phyloP scores from a whole-genome alignment of 176 grass and related monocot genomes.

The Carex parvula region DNA sequence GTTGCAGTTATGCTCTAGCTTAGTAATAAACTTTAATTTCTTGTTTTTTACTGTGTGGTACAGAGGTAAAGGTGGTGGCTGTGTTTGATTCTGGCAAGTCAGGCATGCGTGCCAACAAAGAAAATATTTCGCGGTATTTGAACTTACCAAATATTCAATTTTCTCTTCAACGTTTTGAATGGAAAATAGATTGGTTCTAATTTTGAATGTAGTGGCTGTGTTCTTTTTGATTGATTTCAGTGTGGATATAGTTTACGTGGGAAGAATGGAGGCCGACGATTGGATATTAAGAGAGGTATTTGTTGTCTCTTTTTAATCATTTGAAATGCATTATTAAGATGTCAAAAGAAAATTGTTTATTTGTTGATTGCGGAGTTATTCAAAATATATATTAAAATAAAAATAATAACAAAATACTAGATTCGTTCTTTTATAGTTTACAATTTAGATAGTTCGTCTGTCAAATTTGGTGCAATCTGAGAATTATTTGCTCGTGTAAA shows the following conservation, averaged over 20 bases:
- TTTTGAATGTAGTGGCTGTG: background rate
- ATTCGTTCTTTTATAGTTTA: background rate
- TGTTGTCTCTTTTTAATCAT: slow-evolving; percentile 6
- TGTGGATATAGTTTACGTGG: slow-evolving; percentile 82
- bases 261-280: slow-evolving; percentile 62
- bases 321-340: background rate
- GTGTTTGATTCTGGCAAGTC: slow-evolving; percentile 87
- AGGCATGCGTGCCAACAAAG: slow-evolving; percentile 52
- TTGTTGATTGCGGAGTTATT: background rate
- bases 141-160: background rate
- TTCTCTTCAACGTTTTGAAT: background rate
- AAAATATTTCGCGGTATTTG: slow-evolving; percentile 79
- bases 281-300: slow-evolving; percentile 93
- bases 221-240: slow-evolving; percentile 38
- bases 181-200: background rate
- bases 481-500: background rate
- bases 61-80: slow-evolving; percentile 93
- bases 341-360: background rate
- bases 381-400: background rate
- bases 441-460: background rate
- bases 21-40: slow-evolving; percentile 12
- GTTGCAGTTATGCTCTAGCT: background rate
- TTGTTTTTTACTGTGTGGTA: slow-evolving; percentile 26
- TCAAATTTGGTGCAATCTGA: background rate
- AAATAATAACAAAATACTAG: background rate